Conservation (phyloP, 805 yeast species). For the Myxozyma geophila region DNA sequence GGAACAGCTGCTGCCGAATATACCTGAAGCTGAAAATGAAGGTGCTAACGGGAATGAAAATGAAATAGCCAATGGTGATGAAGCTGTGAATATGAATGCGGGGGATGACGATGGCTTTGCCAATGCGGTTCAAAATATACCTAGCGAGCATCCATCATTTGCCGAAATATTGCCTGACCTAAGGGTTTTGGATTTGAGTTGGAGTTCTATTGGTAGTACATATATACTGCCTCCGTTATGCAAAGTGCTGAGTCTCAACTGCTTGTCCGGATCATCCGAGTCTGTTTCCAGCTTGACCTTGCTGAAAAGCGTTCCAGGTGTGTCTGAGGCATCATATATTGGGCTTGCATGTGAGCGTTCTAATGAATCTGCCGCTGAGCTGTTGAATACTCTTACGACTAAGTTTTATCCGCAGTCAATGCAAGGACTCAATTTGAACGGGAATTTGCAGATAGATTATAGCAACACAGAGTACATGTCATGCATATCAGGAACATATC, state of each 20-base stretch:
- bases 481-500: not conserved
- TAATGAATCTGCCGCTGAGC: not conserved
- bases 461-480: not conserved
- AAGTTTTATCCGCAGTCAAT: not conserved
- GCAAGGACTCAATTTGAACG: conserved; percentile 2
- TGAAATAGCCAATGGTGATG: not conserved
- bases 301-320: not conserved
- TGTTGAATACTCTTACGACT: not conserved
- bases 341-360: conserved; percentile 7
- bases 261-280: not conserved
- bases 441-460: conserved; percentile 5
- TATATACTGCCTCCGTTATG: not conserved
- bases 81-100: not conserved
- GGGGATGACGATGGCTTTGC: not conserved
- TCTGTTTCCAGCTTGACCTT: not conserved
- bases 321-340: not conserved
- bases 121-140: not conserved
- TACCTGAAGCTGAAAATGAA: not conserved
- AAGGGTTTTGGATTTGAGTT: not conserved
- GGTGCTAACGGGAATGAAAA: not conserved
- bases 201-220: not conserved
- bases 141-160: not conserved
- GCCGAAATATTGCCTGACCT: conserved; percentile 1
- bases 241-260: conserved; percentile 5
- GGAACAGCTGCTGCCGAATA: not conserved